Evolutionary conservation across 2,329 filamentous ascomycete species (phyloP).

Genomic region (Pseudopithomyces chartarum): DNA sequence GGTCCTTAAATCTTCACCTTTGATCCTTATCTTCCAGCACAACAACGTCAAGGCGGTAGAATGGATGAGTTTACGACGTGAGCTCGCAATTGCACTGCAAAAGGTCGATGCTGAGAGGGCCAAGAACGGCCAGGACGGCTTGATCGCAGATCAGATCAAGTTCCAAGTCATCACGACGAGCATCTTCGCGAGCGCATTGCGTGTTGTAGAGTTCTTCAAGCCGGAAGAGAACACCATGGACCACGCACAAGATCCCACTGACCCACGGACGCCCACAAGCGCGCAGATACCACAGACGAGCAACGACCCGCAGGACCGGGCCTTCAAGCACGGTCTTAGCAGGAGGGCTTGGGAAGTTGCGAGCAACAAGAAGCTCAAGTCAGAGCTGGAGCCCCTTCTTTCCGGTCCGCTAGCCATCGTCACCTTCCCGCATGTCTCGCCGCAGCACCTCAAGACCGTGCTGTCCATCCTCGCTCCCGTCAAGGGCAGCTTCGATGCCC

Average conservation of each 20-base stretch:
- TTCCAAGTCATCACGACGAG: slow-evolving; percentile 86
- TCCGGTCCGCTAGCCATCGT: slow-evolving; percentile 81
- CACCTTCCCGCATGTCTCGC: slow-evolving; percentile 80
- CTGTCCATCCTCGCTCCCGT: slow-evolving; percentile 77
- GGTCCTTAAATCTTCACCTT: slow-evolving; percentile 79
- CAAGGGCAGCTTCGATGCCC: slow-evolving; percentile 73
- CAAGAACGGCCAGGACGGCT: slow-evolving; percentile 55
- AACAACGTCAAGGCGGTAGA: slow-evolving; percentile 76
- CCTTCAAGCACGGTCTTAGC: slow-evolving; percentile 65
- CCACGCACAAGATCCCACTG: slow-evolving; percentile 31
- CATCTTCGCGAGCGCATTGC: slow-evolving; percentile 84
- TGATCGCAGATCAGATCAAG: slow-evolving; percentile 66
- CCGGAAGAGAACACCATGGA: slow-evolving; percentile 33
- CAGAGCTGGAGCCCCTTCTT: slow-evolving; percentile 75
- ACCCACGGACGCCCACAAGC: slow-evolving; percentile 41
- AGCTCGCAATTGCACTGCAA: slow-evolving; percentile 64
- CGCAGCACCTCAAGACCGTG: slow-evolving; percentile 80
- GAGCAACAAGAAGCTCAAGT: slow-evolving; percentile 55
- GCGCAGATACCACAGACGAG: slow-evolving; percentile 36
- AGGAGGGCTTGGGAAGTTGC: slow-evolving; percentile 58
- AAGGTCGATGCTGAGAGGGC: slow-evolving; percentile 74
- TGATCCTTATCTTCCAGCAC: slow-evolving; percentile 86
- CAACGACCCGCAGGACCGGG: slow-evolving; percentile 54
- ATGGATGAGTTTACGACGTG: slow-evolving; percentile 74
- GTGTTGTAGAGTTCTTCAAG: slow-evolving; percentile 80